Evolutionary conservation across 306 rosid species (phyloP), one percentile per base, ranked within the genome.

Genomic region (Vicia sativa): DNA sequence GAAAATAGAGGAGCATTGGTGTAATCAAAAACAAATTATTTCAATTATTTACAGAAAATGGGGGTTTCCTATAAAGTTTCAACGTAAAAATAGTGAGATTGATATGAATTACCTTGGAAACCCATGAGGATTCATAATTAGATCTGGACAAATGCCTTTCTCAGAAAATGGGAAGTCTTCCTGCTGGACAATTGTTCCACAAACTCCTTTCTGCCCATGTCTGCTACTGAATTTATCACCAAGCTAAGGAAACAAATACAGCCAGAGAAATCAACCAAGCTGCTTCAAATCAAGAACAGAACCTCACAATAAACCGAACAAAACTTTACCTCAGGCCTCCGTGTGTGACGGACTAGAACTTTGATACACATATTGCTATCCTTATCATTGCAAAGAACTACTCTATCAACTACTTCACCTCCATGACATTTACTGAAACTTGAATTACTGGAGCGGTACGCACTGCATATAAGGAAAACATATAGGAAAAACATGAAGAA

Each of bases 151-250:
- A 68, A 93, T 86, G 84, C 98, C 98, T 75, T 89, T 86, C 81
- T 93, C 98, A 42, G 96, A 86, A 83, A 93, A 93, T 2, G 98
- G 98, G 37, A 93, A 90, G 74, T 93, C 98, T 79, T 93, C 98
- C 83, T 93, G 97, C 59, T 78, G 93, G 70, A 93, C 89, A 76
- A 93, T 86, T 49, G 96, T 93, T 65, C 98, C 98, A 73, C 93
- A 87, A 68, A 93, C 98, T 77, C 98, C 98, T 79, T 93, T 93
- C 82, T 93, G 97, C 71, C 98, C 98, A 72, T 93, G 98, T 79
- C 98, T 88, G 80, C 98, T 93, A 83, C 98, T 93, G 76, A 93
- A 93, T 83, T 93, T 93, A 74, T 93, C 98, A 53, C 97, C 97
- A 73, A 93, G 86, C 96, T 91, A 70, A 48, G 63, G 34, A 23